Evolutionary conservation across 1,284 basidiomycete species (phyloP).

Genomic region (Sporisorium exsertum): DNA sequence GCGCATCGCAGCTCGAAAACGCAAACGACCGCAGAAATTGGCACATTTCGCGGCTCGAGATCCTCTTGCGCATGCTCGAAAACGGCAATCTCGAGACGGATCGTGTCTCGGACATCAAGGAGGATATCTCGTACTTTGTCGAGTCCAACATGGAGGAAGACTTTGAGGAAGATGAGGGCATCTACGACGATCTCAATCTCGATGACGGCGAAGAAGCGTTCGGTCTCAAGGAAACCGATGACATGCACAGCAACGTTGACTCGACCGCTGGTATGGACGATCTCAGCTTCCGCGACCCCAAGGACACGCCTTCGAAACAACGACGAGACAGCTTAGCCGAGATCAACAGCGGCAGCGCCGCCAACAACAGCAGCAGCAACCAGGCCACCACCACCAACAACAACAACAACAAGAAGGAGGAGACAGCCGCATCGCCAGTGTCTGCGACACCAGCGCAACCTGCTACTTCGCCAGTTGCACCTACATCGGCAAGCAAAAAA

Average conservation of each 20-base stretch:
- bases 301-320: slow-evolving; percentile 43
- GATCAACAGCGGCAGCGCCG: slow-evolving; percentile 73
- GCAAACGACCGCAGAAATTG: slow-evolving; percentile 94
- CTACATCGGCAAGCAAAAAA: slow-evolving; percentile 44
- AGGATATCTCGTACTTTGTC: slow-evolving; percentile 96
- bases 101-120: slow-evolving; percentile 84
- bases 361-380: slow-evolving; percentile 72
- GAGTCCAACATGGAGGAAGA: slow-evolving; percentile 96
- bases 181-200: slow-evolving; percentile 97
- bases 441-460: slow-evolving; percentile 15
- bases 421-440: slow-evolving; percentile 17
- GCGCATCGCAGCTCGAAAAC: slow-evolving; percentile 84
- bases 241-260: slow-evolving; percentile 73
- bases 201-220: slow-evolving; percentile 83
- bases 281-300: slow-evolving; percentile 37
- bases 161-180: slow-evolving; percentile 96
- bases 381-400: slow-evolving; percentile 70
- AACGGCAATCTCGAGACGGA: slow-evolving; percentile 90
- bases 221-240: slow-evolving; percentile 75
- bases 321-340: slow-evolving; percentile 45
- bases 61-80: slow-evolving; percentile 91
- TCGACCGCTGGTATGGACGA: slow-evolving; percentile 71
- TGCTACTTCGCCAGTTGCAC: slow-evolving; percentile 20
- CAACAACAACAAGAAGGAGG: slow-evolving; percentile 55
- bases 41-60: slow-evolving; percentile 93